Evolutionary conservation across 2,329 filamentous ascomycete species (phyloP).

Genomic region (Apiospora marii): DNA sequence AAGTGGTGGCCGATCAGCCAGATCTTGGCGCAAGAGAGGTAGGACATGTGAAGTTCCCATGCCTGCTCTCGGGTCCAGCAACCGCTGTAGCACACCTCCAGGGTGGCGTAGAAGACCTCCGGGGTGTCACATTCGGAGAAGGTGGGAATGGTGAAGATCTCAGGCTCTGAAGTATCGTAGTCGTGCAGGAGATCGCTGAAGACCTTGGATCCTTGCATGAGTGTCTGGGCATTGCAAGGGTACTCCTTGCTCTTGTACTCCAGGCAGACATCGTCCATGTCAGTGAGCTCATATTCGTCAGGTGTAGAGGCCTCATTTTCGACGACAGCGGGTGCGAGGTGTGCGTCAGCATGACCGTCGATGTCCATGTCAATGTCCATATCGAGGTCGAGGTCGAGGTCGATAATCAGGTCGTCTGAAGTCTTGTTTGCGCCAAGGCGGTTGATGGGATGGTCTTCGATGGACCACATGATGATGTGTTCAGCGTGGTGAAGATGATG

Average conservation of each 20-base stretch:
- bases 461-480: not conserved
- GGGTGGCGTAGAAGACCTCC: conserved; percentile 17
- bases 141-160: not conserved
- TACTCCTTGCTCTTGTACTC: conserved; percentile 1
- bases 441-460: not conserved
- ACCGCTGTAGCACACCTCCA: conserved; percentile 15
- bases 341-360: not conserved
- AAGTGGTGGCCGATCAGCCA: conserved; percentile 20
- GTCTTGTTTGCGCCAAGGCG: not conserved
- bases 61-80: not conserved
- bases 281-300: not conserved
- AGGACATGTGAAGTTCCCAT: conserved; percentile 17
- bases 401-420: not conserved
- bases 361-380: not conserved
- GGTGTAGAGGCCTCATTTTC: not conserved
- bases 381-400: not conserved
- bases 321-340: not conserved
- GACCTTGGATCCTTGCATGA: conserved; percentile 7
- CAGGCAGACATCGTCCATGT: not conserved
- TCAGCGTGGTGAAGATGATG: not conserved
- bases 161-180: not conserved
- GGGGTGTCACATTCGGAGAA: conserved; percentile 2
- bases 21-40: conserved; percentile 18
- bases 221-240: conserved; percentile 5
- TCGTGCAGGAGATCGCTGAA: not conserved